Evolutionary conservation across 2,329 filamentous ascomycete species (phyloP), one percentile per base, ranked within the genome.

Genomic region (Microdochium paspali): DNA sequence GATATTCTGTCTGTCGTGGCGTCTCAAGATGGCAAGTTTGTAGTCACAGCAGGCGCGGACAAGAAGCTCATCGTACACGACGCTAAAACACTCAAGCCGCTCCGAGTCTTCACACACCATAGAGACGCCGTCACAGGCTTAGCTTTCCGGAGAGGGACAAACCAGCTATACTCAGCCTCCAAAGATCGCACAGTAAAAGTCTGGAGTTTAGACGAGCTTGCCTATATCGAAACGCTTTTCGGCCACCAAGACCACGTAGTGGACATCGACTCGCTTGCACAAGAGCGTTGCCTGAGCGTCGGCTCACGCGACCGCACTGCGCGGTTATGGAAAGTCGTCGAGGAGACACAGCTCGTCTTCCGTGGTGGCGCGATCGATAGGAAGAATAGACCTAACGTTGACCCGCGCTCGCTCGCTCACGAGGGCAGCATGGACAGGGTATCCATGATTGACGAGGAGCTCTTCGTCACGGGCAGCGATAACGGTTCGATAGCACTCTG

Each of bases 321-420:
- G 32, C 78, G 93, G 49, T 69, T 95, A 56, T 98, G 93, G 93
- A 96, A 96, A 66, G 90, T 98, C 1, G 82, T 88, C 4, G 93
- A 98, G 58, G 91, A 98, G 69, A 88, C 86, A 1, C 93, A 98
- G 63, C 79, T 98, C 6, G 90, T 97, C 2, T 98, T 97, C 67
- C 84, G 91, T 44, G 91, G 90, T 49, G 85, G 82, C 39, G 67
- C 69, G 10, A 71, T 74, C 24, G 74, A 76, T 52, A 79, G 76
- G 56, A 80, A 78, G 56, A 65, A 63, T 32, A 60, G 61, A 28
- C 58, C 59, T 3, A 57, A 63, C 3, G 61, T 62, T 50, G 68
- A 76, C 53, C 70, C 74, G 3, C 69, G 70, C n/a, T 77, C 75
- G 2, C 62, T 77, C n/a, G 71, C 76, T n/a, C 71, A 75, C 57